Base-by-base conservation (phyloP, 805 yeast species). In the Metschnikowia vanudenii region DNA sequence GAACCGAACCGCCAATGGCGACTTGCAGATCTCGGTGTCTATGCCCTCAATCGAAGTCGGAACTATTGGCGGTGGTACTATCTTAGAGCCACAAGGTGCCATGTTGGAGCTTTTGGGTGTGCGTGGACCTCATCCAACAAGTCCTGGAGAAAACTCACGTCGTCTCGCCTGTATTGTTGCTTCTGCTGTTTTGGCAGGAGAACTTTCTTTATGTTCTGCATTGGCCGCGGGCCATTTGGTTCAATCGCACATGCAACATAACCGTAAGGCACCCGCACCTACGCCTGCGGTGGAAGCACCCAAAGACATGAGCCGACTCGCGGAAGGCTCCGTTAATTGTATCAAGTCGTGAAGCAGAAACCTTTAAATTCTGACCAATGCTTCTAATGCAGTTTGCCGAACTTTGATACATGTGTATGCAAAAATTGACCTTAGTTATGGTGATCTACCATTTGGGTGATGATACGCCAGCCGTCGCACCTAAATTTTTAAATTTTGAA, bases 1-100 rank as follows among this genome's bases (percentile, higher is more conserved):
- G 96, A 83, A 84, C 60, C 89, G 87, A 64, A 74, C 69, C 11
- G 75, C 78, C 34, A 65, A 63, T 43, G 99, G 97, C 12, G 58
- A 56, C 45, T 77, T 94, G 62, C 85, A 81, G 56, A 85, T 94
- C 33, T 88, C 97, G 1, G 99, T 94, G n/a, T 88, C 98, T 3
- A 94, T 94, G 99, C 99, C 99, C 26, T 88, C 95, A 24, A 89
- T 94, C 58, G 99, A 94, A 71, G 99, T 94, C 37, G 99, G 99
- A 54, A 94, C 99, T 2, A 90, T 94, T 67, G 99, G 99, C 47
- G 99, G 99, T 54, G 99, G 99, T 63, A 94, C 99, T 3, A 88
- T 94, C 53, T 79, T 94, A 60, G 98, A 88, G 62, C 97, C 99
- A 35, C 99, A 94, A 71, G 87, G 91, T 41, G 88, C 98, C 18